A percentile compares a stretch with the other conserved stretches of the same genome.
Evolutionary conservation across 768 basidiomycete genomes (phyloP).

Genomic region (Leccinum aurantiacum): DNA sequence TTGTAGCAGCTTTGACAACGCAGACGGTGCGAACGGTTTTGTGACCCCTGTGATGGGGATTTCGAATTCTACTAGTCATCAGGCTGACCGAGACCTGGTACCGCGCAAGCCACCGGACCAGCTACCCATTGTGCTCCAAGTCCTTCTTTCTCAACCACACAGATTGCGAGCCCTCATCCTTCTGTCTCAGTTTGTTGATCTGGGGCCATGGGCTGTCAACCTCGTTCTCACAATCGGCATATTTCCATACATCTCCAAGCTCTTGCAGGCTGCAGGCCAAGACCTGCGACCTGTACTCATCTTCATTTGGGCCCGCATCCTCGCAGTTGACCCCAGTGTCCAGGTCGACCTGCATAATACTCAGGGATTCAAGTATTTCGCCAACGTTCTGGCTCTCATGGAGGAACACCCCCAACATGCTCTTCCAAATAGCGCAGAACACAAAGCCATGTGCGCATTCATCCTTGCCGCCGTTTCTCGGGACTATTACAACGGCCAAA

Average conservation of each 20-base stretch:
- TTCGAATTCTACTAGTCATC: slow-evolving; percentile 4
- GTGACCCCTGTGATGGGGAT: slow-evolving; percentile 20
- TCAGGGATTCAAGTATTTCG: slow-evolving; percentile 83
- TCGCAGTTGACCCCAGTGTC: slow-evolving; percentile 93
- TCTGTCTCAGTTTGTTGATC: slow-evolving; percentile 94
- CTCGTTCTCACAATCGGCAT: slow-evolving; percentile 95
- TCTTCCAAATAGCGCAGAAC: slow-evolving; percentile 93
- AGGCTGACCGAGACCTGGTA: slow-evolving; percentile 48
- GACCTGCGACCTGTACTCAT: slow-evolving; percentile 97
- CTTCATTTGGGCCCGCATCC: slow-evolving; percentile 98
- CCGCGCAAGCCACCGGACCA: slow-evolving; percentile 95
- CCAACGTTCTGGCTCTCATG: slow-evolving; percentile 66
- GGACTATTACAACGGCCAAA: slow-evolving; percentile 86
- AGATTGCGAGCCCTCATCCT: slow-evolving; percentile 93
- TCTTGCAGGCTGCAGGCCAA: slow-evolving; percentile 90
- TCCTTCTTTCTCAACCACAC: slow-evolving; percentile 94
- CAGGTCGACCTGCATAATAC: slow-evolving; percentile 85
- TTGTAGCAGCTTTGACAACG: slow-evolving; percentile 31
- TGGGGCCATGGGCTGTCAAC: slow-evolving; percentile 98
- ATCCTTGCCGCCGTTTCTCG: slow-evolving; percentile 87
- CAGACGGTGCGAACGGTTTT: slow-evolving; percentile 18
- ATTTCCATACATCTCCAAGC: slow-evolving; percentile 96
- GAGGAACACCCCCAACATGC: slow-evolving; percentile 54
- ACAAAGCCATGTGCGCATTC: slow-evolving; percentile 98
- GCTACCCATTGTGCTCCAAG: slow-evolving; percentile 95